Evolutionary conservation across 805 yeast genomes (phyloP).

Genomic region (Pichia pseudocactophila): DNA sequence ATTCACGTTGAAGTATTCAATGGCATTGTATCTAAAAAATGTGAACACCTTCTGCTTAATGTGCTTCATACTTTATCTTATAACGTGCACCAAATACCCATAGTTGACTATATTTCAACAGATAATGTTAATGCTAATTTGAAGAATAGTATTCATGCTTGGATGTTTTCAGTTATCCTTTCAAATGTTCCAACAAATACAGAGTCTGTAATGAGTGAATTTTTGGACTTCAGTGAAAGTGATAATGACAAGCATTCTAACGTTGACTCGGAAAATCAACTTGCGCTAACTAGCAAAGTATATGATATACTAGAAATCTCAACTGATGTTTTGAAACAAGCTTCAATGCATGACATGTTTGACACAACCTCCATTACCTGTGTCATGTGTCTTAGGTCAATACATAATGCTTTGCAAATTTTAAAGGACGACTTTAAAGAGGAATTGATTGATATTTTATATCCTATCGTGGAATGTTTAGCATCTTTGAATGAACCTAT

Average conservation of each 20-base stretch:
- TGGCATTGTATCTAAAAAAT: slow-evolving; percentile 16
- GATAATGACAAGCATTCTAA: slow-evolving; percentile 19
- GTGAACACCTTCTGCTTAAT: slow-evolving; percentile 14
- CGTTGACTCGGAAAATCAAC: slow-evolving; percentile 8
- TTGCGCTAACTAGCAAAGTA: slow-evolving; percentile 2
- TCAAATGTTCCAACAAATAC: not conserved
- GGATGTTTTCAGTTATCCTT: slow-evolving; percentile 29
- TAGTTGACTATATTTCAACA: not conserved
- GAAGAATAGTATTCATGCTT: slow-evolving; percentile 16
- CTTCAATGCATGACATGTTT: slow-evolving; percentile 12
- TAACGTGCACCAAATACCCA: not conserved
- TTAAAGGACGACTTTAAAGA: slow-evolving; percentile 35
- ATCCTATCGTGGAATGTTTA: slow-evolving; percentile 63
- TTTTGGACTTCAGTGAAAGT: slow-evolving; percentile 20
- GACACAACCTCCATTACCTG: slow-evolving; percentile 8
- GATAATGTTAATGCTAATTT: not conserved
- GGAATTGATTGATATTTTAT: slow-evolving; percentile 62
- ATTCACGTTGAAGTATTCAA: slow-evolving; percentile 12
- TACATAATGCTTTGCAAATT: slow-evolving; percentile 26
- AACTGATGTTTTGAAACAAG: slow-evolving; percentile 33
- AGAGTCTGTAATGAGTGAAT: slow-evolving; percentile 15
- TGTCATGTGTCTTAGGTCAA: slow-evolving; percentile 36
- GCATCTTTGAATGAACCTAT: slow-evolving; percentile 44
- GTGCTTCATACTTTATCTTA: slow-evolving; percentile 7
- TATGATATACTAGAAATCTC: slow-evolving; percentile 32